Conservation (phyloP, 176 grass and related monocot species). For the Zoysia pacifica region DNA sequence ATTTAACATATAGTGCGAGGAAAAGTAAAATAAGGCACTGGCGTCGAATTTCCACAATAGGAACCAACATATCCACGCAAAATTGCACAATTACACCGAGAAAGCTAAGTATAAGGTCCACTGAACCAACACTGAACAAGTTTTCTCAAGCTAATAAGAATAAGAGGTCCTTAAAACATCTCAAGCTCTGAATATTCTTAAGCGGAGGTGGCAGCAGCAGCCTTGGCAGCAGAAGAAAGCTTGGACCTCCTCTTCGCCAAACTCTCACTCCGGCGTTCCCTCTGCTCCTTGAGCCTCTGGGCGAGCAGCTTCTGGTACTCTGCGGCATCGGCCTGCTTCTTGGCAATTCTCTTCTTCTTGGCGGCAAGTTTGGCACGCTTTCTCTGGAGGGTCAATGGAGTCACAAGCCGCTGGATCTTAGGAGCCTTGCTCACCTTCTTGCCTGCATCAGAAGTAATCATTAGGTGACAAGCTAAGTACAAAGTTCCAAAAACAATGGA, state of each 20-base stretch:
- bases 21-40: neutral
- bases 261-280: conserved; percentile 75
- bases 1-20: no score
- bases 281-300: conserved; percentile 84
- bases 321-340: conserved; percentile 82
- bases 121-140: conserved; percentile 13
- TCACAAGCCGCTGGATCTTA: conserved; percentile 95
- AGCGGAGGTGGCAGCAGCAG: conserved; percentile 35
- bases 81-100: conserved; percentile 34
- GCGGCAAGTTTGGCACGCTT: conserved; percentile 82
- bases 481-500: neutral
- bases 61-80: conserved; percentile 41
- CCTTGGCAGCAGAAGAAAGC: conserved; percentile 68
- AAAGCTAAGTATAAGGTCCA: conserved; percentile 30
- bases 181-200: conserved; percentile 31
- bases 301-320: conserved; percentile 98
- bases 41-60: conserved; percentile 15
- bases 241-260: conserved; percentile 93
- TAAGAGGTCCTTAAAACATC: conserved; percentile 19
- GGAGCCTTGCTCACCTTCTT: conserved; percentile 98
- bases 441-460: conserved; percentile 46
- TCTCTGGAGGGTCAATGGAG: conserved; percentile 83
- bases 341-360: conserved; percentile 92
- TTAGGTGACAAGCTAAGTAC: neutral
- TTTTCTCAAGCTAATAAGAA: conserved; percentile 25